These are phyloP conservation scores for Calonectria naviculata DNA, from an alignment of 2,329 filamentous ascomycete species.

Conservation along the genomic window DNA sequence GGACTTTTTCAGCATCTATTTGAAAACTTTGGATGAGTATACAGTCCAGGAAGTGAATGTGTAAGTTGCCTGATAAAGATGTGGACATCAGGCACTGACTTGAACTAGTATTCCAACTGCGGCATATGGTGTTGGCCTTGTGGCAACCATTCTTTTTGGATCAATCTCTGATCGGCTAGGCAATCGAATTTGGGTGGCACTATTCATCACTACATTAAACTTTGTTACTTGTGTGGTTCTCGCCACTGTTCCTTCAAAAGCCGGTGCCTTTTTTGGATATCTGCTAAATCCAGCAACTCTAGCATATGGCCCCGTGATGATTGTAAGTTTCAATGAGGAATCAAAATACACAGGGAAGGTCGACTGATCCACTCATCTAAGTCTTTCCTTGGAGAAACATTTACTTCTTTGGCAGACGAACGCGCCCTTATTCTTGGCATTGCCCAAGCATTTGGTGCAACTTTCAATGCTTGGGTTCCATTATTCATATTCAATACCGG, in stretches of 20 bases:
- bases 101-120: not conserved
- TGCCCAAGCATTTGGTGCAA: not conserved
- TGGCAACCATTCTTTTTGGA: not conserved
- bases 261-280: not conserved
- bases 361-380: not conserved
- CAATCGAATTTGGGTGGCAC: not conserved
- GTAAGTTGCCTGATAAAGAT: not conserved
- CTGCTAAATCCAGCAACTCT: not conserved
- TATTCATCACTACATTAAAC: not conserved
- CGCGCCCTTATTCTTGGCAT: not conserved
- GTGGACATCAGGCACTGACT: not conserved
- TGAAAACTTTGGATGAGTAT: not conserved
- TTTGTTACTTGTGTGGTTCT: not conserved
- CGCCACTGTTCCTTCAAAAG: not conserved
- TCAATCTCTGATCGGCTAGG: not conserved
- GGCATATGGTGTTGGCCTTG: not conserved
- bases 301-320: conserved; percentile 4
- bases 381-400: conserved; percentile 4
- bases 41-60: not conserved
- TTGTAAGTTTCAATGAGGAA: not conserved
- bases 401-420: not conserved
- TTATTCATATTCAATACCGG: conserved; percentile 6
- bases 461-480: conserved; percentile 5
- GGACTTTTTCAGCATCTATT: not conserved
- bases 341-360: not conserved